Base-by-base conservation (phyloP, 2,329 filamentous ascomycete genomes). In the Colletotrichum magnum region DNA sequence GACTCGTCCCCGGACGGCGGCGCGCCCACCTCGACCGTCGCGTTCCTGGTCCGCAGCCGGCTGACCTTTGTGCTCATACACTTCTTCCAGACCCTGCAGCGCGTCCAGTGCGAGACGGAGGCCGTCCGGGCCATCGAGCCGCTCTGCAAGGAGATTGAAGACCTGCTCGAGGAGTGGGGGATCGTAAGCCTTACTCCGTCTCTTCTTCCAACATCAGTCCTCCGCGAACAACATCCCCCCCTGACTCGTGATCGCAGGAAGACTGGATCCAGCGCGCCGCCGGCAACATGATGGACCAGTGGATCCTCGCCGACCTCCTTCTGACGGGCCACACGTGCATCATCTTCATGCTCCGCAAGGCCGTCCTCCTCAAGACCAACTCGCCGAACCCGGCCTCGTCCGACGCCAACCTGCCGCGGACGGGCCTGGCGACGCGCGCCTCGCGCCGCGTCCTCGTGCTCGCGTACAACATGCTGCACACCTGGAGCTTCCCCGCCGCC, bases 291-390 rank as follows among this genome's bases (percentile, higher is more conserved):
- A 66, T 72, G 3, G 72, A 79, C 2, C 64, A 73, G 0, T 79
- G 77, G 77, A 66, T 71, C 1, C 65, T 79, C 0, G 67, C 66
- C 5, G 75, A 79, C 16, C 72, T 76, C 24, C 56, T 76, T 3
- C 67, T 79, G 0, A 74, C 74, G 0, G 75, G 76, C 12, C 77
- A 77, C 32, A 77, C 76, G 3, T 75, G 73, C 64, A 75, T 79
- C 56, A 74, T 79, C 28, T 79, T 78, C 71, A 79, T 79, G 77
- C 76, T 79, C 21, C 73, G 78, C 54, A 79, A 78, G 56, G 74
- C 70, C 9, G 56, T 62, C 0, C 52, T 69, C 0, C 53, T 60
- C n/a, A 53, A 63, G 7, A 56, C 57, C 1, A 64, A 66, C 50
- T 57, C 48, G 4, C 68, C 52, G 12, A 61, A 61, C 2, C 63